Base-by-base conservation (phyloP, 2,329 filamentous ascomycete genomes). In the Microsporum ferrugineum region DNA sequence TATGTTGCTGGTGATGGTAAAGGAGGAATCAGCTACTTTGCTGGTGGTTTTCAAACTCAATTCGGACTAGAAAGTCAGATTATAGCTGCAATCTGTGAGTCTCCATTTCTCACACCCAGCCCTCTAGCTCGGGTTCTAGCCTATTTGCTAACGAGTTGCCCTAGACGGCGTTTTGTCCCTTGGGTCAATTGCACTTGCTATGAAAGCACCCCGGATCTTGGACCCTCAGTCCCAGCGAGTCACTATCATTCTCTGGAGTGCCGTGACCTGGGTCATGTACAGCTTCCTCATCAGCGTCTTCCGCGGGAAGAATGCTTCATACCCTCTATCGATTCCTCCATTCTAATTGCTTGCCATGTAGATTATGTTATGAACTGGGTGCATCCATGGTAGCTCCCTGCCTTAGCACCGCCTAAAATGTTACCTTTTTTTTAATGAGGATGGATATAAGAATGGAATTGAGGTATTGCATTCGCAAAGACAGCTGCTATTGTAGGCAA, bases 11-110 rank as follows among this genome's bases (percentile, higher is more conserved):
- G 88, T 47, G 86, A 97, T 71, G 89, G 90, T 41, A 85, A 83
- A 60, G 94, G 94, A 17, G 91, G 91, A 3, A 84, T 99, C 64
- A 88, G 77, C 71, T 97, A 97, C 74, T 94, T 99, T 74, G 89
- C 92, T 2, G 82, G 82, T 43, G 92, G 94, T 0, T 99, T 99
- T 76, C 90, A 92, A 74, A 96, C 85, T 72, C 94, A 99, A 72
- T 91, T 87, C 69, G 94, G 94, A 12, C 79, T 99, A 68, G 94
- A 99, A 77, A 96, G 92, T 1, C 94, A 99, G 76, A 92, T 99
- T 65, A 78, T 99, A 59, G 94, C 91, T 63, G 90, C 88, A 36
- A 86, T 97, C 65, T 97, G 92, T 96, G 84, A 80, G 89, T 83
- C 57, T 33, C 57, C 51, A 36, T 43, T 27, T 27, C 14, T 63